Base-by-base conservation (phyloP, 495 filamentous ascomycete genomes). In the Xeromyces bisporus region DNA sequence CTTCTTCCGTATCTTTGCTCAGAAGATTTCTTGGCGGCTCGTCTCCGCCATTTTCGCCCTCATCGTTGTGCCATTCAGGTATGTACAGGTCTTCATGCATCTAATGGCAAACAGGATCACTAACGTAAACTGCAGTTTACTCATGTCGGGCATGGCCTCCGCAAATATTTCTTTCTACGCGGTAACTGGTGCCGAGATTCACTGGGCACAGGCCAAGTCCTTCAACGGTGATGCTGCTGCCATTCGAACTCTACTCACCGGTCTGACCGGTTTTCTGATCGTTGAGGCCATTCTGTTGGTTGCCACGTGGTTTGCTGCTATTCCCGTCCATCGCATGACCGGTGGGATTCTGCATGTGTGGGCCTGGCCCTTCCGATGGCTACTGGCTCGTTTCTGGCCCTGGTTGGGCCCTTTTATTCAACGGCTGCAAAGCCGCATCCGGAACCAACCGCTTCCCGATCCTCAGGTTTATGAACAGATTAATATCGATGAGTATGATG, bases 91-190 rank as follows among this genome's bases (percentile, higher is more conserved):
- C n/a, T n/a, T n/a, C n/a, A n/a, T n/a, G n/a, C n/a, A n/a, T n/a
- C n/a, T n/a, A n/a, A n/a, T n/a, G n/a, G n/a, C n/a, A n/a, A n/a
- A n/a, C n/a, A n/a, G n/a, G n/a, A n/a, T n/a, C n/a, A n/a, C n/a
- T n/a, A n/a, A n/a, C n/a, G n/a, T n/a, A n/a, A n/a, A 9, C 4
- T 18, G 7, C 40, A 54, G 50, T 39, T 40, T 57, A 7, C 31
- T 44, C 7, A 46, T 57, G 23, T 53, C 48, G 29, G 43, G 41
- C 15, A 57, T 57, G 53, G 40, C 51, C 30, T 37, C 53, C 15
- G 41, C 53, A n/a, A 56, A 55, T 26, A 42, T 42, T 29, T 56
- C 50, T 25, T 56, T 58, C 35, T 58, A 42, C 23, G 33, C 55
- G 31, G 41, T 44, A 1, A 52, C 47, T 25, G 52, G 55, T 5